Evolutionary conservation across 345 rosid species (phyloP).

Genomic region (Hibiscus trionum): DNA sequence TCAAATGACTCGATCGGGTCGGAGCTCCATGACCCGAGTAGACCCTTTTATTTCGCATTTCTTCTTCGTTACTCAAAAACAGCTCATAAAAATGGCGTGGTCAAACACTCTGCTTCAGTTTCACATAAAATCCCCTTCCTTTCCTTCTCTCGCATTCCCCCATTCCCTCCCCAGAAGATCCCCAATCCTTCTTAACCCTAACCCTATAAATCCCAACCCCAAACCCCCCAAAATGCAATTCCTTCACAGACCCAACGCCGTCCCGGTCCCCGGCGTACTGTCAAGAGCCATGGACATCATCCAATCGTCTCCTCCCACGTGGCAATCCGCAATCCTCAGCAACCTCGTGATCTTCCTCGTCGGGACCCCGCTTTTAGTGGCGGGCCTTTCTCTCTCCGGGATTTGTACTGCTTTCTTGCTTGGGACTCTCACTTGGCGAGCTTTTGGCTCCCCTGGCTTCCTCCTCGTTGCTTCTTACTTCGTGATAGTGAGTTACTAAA

Average conservation of each 20-base stretch:
- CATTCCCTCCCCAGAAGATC: conserved; percentile 15
- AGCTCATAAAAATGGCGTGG: conserved; percentile 30
- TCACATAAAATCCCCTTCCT: conserved; percentile 15
- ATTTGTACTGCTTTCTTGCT: conserved; percentile 79
- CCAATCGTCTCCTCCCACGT: conserved; percentile 59
- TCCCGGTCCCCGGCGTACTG: conserved; percentile 35
- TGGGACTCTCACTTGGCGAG: conserved; percentile 93
- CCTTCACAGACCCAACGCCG: conserved; percentile 23
- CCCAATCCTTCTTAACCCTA: conserved; percentile 5
- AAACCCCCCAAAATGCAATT: conserved; percentile 18
- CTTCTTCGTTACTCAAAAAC: background rate
- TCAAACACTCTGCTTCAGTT: conserved; percentile 24
- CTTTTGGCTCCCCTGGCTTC: conserved; percentile 79
- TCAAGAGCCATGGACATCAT: conserved; percentile 47
- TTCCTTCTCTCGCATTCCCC: conserved; percentile 14
- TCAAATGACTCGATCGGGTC: background rate
- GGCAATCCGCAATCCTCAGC: conserved; percentile 74
- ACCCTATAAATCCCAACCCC: conserved; percentile 2
- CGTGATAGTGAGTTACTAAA: conserved; percentile 35
- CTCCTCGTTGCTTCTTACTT: conserved; percentile 81
- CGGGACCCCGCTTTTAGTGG: conserved; percentile 67
- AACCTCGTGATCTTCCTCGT: conserved; percentile 64
- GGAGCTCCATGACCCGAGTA: background rate
- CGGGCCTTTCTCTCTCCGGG: conserved; percentile 77
- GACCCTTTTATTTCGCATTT: background rate